Conservation (phyloP, 192 early-diverging fungal genomes). For the Entomortierella beljakovae region DNA sequence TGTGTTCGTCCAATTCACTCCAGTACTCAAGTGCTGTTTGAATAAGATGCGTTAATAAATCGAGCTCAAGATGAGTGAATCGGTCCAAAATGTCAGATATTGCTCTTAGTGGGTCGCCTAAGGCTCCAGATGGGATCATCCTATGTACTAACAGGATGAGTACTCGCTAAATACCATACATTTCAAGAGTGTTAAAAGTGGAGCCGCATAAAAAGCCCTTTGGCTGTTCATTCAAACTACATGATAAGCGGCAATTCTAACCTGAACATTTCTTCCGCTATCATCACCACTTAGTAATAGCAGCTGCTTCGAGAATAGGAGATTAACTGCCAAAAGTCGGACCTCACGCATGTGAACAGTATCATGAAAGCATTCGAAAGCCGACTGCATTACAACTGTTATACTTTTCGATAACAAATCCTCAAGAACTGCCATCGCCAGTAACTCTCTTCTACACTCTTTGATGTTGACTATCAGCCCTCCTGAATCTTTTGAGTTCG, state of each 20-base stretch:
- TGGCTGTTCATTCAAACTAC: not conserved
- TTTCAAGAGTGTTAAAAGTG: not conserved
- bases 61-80: slow-evolving; percentile 23
- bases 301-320: slow-evolving; percentile 19
- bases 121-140: slow-evolving; percentile 4
- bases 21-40: slow-evolving; percentile 5
- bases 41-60: slow-evolving; percentile 9
- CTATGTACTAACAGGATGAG: slow-evolving; percentile 1
- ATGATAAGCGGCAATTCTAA: not conserved
- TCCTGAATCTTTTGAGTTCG: not conserved
- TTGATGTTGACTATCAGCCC: not conserved
- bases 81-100: slow-evolving; percentile 13
- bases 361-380: not conserved
- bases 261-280: slow-evolving; percentile 29
- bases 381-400: not conserved
- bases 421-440: slow-evolving; percentile 19
- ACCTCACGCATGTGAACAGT: not conserved
- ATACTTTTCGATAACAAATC: slow-evolving; percentile 19
- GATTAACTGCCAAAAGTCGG: slow-evolving; percentile 2
- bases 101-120: slow-evolving; percentile 9
- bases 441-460: slow-evolving; percentile 21
- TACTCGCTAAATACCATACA: not conserved
- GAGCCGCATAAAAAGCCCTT: not conserved
- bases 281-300: slow-evolving; percentile 17
- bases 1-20: not conserved